Conservation (phyloP, 257 asterid species). For the Plantago elongata region DNA sequence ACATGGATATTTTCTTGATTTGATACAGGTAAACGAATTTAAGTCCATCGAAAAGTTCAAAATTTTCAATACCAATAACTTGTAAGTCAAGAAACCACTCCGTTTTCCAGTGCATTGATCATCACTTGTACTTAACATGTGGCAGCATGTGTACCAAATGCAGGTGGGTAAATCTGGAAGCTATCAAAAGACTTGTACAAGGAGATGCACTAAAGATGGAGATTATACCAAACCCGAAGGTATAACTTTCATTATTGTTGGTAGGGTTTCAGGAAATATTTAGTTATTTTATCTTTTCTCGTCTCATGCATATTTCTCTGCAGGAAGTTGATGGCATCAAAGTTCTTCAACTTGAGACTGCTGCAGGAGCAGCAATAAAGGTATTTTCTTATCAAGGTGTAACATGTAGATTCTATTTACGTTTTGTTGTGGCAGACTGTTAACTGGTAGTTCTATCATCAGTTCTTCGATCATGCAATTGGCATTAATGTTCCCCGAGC, state of each 20-base stretch:
- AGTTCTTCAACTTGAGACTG: conserved; percentile 98
- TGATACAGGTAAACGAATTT: conserved; percentile 75
- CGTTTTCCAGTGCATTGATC: conserved; percentile 11
- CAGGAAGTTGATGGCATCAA: conserved; percentile 96
- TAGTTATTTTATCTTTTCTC: background rate
- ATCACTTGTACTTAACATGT: background rate
- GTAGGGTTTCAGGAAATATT: background rate
- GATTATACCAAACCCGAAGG: conserved; percentile 98
- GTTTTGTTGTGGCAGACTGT: background rate
- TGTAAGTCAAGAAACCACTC: conserved; percentile 47
- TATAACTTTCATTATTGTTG: conserved; percentile 20
- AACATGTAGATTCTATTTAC: background rate
- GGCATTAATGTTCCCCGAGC: conserved; percentile 94
- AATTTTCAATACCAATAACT: conserved; percentile 95
- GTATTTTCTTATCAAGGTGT: conserved; percentile 28
- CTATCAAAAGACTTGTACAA: conserved; percentile 78
- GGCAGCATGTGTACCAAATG: conserved; percentile 10
- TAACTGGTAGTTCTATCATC: background rate
- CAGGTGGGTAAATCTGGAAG: conserved; percentile 93
- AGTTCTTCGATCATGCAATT: conserved; percentile 93
- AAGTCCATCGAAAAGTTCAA: conserved; percentile 98
- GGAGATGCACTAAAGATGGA: conserved; percentile 87
- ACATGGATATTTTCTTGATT: conserved; percentile 18
- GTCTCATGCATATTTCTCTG: conserved; percentile 10
- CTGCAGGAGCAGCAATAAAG: conserved; percentile 99